Conservation (phyloP, 1,139 yeast species). For the Taphrina wiesneri region DNA sequence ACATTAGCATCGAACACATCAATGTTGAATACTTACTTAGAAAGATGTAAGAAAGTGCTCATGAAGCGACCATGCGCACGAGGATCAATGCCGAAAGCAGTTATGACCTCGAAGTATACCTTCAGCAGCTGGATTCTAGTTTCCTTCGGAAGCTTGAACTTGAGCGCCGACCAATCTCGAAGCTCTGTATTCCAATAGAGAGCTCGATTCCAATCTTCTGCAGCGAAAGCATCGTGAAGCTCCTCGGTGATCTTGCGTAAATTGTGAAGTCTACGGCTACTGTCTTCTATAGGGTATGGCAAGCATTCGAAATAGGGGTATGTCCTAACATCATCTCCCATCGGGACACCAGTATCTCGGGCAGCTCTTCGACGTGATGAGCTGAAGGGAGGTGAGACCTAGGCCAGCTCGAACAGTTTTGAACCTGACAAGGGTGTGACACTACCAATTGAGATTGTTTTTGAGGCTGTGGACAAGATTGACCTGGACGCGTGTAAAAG, state of each 20-base stretch:
- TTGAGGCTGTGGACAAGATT: neutral
- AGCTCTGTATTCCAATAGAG: constrained; percentile 88
- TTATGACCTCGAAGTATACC: constrained; percentile 70
- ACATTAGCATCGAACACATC: constrained; percentile 59
- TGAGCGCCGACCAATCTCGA: constrained; percentile 74
- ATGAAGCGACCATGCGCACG: constrained; percentile 54
- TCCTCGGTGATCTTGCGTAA: constrained; percentile 76
- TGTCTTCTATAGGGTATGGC: constrained; percentile 75
- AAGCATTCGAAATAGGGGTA: constrained; percentile 62
- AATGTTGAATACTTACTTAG: constrained; percentile 52
- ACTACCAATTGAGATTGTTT: neutral
- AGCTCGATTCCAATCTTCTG: constrained; percentile 72
- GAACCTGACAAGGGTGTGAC: no score
- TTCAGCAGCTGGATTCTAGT: constrained; percentile 63
- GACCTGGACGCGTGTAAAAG: neutral
- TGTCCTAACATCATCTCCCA: constrained; percentile 43
- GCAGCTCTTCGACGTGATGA: no score
- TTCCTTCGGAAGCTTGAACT: constrained; percentile 74
- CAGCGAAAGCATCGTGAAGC: constrained; percentile 72
- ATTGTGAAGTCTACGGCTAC: constrained; percentile 69
- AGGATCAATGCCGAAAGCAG: constrained; percentile 68
- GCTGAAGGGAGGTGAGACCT: no score
- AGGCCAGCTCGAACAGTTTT: no score
- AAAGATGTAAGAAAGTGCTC: constrained; percentile 32
- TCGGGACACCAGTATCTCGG: no score